Evolutionary conservation across 106 monocot genomes (phyloP).

Genomic region (Dactylorhiza incarnata): DNA sequence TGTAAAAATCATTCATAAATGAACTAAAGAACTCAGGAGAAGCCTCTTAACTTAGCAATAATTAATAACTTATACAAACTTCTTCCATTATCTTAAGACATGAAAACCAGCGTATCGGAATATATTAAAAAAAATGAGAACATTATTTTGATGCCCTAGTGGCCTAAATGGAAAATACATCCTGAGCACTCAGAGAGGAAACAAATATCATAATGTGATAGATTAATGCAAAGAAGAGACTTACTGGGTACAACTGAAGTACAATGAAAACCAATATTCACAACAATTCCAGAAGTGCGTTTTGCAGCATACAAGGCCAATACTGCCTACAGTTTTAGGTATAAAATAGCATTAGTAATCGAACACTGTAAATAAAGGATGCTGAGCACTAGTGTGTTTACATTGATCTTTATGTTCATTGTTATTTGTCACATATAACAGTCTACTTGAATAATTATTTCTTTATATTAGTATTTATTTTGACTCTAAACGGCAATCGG

Average conservation of each 20-base stretch:
- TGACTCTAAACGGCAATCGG: too few species aligned
- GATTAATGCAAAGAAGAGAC: conserved; percentile 8
- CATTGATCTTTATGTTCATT: not conserved
- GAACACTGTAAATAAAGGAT: not conserved
- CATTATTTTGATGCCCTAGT: too few species aligned
- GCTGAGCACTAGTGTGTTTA: too few species aligned
- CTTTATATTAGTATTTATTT: too few species aligned
- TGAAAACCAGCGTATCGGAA: not conserved
- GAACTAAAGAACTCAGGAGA: not conserved
- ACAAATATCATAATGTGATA: not conserved
- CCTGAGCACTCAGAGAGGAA: not conserved
- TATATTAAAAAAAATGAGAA: not conserved
- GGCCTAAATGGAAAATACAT: too few species aligned
- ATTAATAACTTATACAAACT: not conserved
- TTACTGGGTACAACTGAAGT: conserved; percentile 91
- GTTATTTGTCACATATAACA: too few species aligned
- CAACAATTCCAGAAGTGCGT: conserved; percentile 88
- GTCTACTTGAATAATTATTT: too few species aligned
- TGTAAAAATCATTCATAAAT: not conserved
- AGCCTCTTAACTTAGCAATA: not conserved
- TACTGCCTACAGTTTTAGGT: conserved; percentile 47
- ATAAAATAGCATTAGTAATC: not conserved
- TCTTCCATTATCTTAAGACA: not conserved
- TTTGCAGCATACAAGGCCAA: conserved; percentile 88
- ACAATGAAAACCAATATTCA: conserved; percentile 87